Conservation (phyloP, 495 filamentous ascomycete species). For the Neurospora tetrasperma region DNA sequence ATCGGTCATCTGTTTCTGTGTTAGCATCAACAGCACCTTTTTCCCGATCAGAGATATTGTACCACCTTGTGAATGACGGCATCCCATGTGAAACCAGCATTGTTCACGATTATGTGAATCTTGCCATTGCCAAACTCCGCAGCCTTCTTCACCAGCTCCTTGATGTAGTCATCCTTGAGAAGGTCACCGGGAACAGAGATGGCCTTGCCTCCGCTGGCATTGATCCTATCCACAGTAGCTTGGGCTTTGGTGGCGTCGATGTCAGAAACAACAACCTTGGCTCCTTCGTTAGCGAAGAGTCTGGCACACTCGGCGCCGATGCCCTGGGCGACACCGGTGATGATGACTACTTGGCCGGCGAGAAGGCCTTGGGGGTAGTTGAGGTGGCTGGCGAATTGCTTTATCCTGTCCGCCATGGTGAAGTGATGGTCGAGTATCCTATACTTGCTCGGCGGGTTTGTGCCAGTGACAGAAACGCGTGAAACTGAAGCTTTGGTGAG, state of each 20-base stretch:
- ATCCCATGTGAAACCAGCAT: conserved; percentile 83
- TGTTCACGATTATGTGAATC: conserved; percentile 82
- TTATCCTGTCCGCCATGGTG: conserved; percentile 45
- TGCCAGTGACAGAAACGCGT: neutral
- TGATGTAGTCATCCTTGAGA: conserved; percentile 54
- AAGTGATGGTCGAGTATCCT: neutral
- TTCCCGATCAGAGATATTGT: neutral
- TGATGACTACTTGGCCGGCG: conserved; percentile 70
- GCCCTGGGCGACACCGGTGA: conserved; percentile 80
- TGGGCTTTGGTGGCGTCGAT: conserved; percentile 64
- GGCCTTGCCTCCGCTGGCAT: conserved; percentile 51
- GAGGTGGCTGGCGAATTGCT: conserved; percentile 64
- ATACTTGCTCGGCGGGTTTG: neutral
- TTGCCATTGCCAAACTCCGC: conserved; percentile 76
- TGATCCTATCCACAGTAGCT: conserved; percentile 53
- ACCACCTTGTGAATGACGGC: conserved; percentile 76
- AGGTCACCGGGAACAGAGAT: conserved; percentile 65
- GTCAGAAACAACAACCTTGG: conserved; percentile 72
- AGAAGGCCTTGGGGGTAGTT: conserved; percentile 73
- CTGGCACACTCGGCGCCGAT: conserved; percentile 77
- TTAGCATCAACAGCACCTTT: neutral
- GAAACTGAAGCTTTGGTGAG: neutral
- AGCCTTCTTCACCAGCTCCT: conserved; percentile 56
- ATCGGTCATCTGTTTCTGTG: conserved; percentile 59
- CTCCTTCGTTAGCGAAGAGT: conserved; percentile 77